Base-by-base conservation (phyloP, 441 rosid genomes). In the Euphorbia schlechtendalii region DNA sequence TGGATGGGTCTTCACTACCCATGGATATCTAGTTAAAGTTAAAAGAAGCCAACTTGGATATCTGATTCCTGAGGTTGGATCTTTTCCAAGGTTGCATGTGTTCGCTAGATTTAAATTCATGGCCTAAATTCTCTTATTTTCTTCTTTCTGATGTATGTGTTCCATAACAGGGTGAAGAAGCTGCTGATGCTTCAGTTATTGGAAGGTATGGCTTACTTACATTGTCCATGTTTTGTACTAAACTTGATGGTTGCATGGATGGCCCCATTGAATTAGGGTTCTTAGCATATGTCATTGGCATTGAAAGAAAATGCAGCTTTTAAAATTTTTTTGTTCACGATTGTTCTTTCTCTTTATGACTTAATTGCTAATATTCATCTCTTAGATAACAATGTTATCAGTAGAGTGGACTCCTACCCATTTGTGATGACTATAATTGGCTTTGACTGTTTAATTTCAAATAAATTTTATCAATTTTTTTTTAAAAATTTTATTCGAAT, bases 101-200 rank as follows among this genome's bases (percentile, higher is more conserved):
- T 45, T 59, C 15, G 49, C 9, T 15, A 36, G n/a, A 48, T 28
- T 43, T 28, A 20, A 49, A 21, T 70, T 25, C 46, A 12, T 56
- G n/a, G 41, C 15, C 14, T 15, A 45, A 12, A 46, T 17, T 52
- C 27, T 27, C 18, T 40, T 25, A 9, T 52, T 28, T 51, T 32
- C 28, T 22, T 64, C 34, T 40, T 28, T 34, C 17, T 17, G n/a
- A 51, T 41, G 38, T 34, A 46, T 66, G 51, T 56, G 21, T 43
- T 64, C 46, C n/a, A 22, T 51, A 65, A 68, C 77, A 79, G 86
- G 59, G 54, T 3, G 70, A 56, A 63, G 80, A 75, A 67, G 65
- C 58, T 43, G 36, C 66, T 49, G 70, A 32, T 62, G 72, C 62
- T 64, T 59, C 73, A 30, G 43, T 61, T 67, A 67, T 40, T 59